phyloP scores from a whole-genome alignment of 768 basidiomycete genomes.

The Termitomyces sp. region DNA sequence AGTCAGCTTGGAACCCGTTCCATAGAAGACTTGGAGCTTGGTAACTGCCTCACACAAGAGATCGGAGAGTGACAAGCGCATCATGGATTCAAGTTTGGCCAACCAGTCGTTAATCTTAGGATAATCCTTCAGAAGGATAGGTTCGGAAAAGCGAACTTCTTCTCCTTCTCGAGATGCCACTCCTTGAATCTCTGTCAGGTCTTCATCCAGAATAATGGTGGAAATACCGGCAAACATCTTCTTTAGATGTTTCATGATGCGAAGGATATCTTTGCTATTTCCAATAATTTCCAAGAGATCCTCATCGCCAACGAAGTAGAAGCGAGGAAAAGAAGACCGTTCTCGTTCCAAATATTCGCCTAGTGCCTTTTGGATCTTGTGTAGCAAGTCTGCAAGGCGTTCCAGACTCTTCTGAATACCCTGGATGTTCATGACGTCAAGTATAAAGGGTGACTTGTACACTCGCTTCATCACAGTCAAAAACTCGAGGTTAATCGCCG shows the following conservation, averaged over 20 bases:
- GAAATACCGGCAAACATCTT: constrained; percentile 99
- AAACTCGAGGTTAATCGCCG: constrained; percentile 98
- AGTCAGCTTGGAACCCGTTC: constrained; percentile 50
- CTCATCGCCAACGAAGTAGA: constrained; percentile 99
- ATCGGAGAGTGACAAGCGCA: constrained; percentile 84
- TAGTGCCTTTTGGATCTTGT: constrained; percentile 98
- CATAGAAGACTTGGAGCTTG: constrained; percentile 80
- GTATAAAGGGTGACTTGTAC: constrained; percentile 95
- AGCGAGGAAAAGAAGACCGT: constrained; percentile 95
- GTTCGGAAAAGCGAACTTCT: constrained; percentile 77
- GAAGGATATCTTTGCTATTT: constrained; percentile 96
- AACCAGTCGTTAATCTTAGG: constrained; percentile 99
- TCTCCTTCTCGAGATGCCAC: constrained; percentile 97
- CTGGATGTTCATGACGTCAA: constrained; percentile 95
- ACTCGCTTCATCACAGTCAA: constrained; percentile 99
- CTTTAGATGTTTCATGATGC: constrained; percentile 99
- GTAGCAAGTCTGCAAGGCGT: constrained; percentile 89
- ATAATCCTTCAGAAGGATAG: constrained; percentile 85
- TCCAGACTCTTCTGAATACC: constrained; percentile 97
- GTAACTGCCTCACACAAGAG: constrained; percentile 74
- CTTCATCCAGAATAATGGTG: constrained; percentile 82
- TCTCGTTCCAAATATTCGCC: constrained; percentile 99
- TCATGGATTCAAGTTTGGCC: constrained; percentile 84
- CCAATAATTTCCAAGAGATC: constrained; percentile 98
- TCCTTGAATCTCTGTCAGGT: constrained; percentile 80